Conservation (phyloP, 768 basidiomycete species). For the Pleurotus ostreatus region DNA sequence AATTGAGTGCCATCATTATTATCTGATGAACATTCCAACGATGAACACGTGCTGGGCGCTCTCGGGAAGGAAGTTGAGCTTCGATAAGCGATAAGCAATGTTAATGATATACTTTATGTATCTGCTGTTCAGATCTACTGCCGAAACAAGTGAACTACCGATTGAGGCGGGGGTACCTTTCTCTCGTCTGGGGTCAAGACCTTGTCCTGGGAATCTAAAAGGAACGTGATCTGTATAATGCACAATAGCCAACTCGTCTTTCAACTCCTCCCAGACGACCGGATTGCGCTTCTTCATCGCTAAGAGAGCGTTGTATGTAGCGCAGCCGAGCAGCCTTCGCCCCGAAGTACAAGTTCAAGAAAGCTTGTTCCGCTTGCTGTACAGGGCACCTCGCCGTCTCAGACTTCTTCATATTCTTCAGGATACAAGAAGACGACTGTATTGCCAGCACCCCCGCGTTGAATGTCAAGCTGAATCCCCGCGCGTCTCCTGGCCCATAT, state of each 20-base stretch:
- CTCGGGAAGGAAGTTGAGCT: too few species aligned
- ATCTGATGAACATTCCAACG: too few species aligned
- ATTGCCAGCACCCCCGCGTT: constrained; percentile 37
- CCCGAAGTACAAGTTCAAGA: constrained; percentile 36
- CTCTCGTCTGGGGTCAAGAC: constrained; percentile 18
- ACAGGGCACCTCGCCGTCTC: constrained; percentile 25
- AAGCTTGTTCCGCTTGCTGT: constrained; percentile 35
- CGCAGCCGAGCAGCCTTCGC: constrained; percentile 31
- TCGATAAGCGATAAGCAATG: too few species aligned
- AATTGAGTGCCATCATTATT: too few species aligned
- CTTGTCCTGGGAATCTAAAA: constrained; percentile 51
- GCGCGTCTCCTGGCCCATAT: constrained; percentile 15
- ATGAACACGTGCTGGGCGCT: too few species aligned
- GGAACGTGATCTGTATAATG: constrained; percentile 58
- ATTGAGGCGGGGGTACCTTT: too few species aligned
- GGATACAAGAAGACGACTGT: constrained; percentile 22
- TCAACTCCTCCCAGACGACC: constrained; percentile 28
- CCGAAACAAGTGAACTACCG: too few species aligned
- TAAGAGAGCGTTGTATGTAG: constrained; percentile 38
- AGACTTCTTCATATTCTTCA: constrained; percentile 25
- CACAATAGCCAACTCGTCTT: constrained; percentile 27
- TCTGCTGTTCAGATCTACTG: too few species aligned
- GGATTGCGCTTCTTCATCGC: constrained; percentile 30
- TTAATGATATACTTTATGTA: too few species aligned
- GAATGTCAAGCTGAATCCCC: constrained; percentile 32